Evolutionary conservation across 495 filamentous ascomycete genomes (phyloP).

Genomic region (Wilcoxina mikolae): DNA sequence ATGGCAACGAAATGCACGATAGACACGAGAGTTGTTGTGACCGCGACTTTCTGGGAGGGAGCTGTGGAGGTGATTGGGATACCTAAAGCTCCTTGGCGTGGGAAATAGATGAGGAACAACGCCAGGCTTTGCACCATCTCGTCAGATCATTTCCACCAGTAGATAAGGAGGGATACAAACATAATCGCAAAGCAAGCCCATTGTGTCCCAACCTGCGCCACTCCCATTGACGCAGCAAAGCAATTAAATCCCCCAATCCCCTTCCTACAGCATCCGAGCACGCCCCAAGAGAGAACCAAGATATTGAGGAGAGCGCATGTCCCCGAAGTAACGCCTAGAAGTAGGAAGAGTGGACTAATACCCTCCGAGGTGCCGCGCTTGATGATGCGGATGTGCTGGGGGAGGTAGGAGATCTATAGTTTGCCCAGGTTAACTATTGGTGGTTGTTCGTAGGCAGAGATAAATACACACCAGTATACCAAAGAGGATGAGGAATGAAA

Average conservation of each 20-base stretch:
- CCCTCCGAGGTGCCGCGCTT: slow-evolving; percentile 77
- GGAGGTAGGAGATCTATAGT: slow-evolving; percentile 55
- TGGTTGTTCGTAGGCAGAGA: background rate
- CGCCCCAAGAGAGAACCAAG: slow-evolving; percentile 62
- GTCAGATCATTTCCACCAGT: slow-evolving; percentile 8
- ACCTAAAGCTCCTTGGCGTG: slow-evolving; percentile 41
- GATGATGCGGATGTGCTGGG: slow-evolving; percentile 87
- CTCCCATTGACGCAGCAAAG: slow-evolving; percentile 66
- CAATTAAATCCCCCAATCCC: slow-evolving; percentile 69
- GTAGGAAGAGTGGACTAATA: slow-evolving; percentile 83
- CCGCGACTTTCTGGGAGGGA: slow-evolving; percentile 51
- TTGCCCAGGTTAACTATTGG: background rate
- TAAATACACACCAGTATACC: slow-evolving; percentile 53
- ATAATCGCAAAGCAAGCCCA: slow-evolving; percentile 86
- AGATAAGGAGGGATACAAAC: slow-evolving; percentile 36
- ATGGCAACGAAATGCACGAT: slow-evolving; percentile 57
- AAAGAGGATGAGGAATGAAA: slow-evolving; percentile 51
- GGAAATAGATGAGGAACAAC: slow-evolving; percentile 77
- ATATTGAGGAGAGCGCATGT: slow-evolving; percentile 86
- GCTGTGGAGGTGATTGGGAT: no score
- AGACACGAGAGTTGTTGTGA: slow-evolving; percentile 53
- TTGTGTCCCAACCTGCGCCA: slow-evolving; percentile 77
- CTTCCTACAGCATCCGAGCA: slow-evolving; percentile 63
- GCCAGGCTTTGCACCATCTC: slow-evolving; percentile 41
- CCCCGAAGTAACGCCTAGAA: slow-evolving; percentile 76